phyloP scores from a whole-genome alignment of 2,329 filamentous ascomycete species.

The Aspergillus udagawae region DNA sequence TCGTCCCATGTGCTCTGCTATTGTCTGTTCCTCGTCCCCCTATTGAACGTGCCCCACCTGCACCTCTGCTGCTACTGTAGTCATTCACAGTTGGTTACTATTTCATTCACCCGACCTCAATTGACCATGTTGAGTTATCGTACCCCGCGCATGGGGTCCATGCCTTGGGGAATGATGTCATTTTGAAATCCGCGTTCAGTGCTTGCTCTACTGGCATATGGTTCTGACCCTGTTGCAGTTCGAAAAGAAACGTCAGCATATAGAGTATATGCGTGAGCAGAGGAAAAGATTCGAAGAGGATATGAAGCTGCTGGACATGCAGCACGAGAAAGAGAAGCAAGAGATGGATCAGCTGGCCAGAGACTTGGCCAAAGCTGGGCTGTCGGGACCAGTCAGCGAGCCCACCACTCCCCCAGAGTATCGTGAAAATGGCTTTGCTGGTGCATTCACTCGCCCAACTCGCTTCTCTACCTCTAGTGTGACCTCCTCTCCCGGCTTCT shows the following conservation, averaged over 20 bases:
- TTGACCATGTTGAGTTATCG: neutral
- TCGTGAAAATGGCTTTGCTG: slow-evolving; percentile 73
- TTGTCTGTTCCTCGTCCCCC: slow-evolving; percentile 1
- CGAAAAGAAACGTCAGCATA: slow-evolving; percentile 89
- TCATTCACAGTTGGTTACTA: neutral
- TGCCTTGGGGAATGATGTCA: neutral
- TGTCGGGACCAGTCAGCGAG: slow-evolving; percentile 78
- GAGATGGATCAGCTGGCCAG: slow-evolving; percentile 83
- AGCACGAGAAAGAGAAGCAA: slow-evolving; percentile 75
- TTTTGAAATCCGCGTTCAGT: slow-evolving; percentile 6
- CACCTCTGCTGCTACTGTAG: slow-evolving; percentile 3
- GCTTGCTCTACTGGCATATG: slow-evolving; percentile 9
- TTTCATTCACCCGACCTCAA: neutral
- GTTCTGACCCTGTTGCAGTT: slow-evolving; percentile 58
- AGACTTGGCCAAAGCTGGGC: slow-evolving; percentile 59
- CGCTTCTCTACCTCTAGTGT: slow-evolving; percentile 87
- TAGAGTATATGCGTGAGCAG: slow-evolving; percentile 85
- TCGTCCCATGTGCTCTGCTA: neutral
- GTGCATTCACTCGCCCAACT: slow-evolving; percentile 77
- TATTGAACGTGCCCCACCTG: neutral
- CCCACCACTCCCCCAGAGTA: slow-evolving; percentile 96
- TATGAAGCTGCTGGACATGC: slow-evolving; percentile 83
- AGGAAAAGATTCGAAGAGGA: slow-evolving; percentile 86
- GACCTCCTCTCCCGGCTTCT: slow-evolving; percentile 71
- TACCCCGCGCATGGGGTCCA: neutral